These are phyloP conservation scores for Halophytophthora batemanensis DNA, from an alignment of 352 stramenopile species.

Conservation along the genomic window DNA sequence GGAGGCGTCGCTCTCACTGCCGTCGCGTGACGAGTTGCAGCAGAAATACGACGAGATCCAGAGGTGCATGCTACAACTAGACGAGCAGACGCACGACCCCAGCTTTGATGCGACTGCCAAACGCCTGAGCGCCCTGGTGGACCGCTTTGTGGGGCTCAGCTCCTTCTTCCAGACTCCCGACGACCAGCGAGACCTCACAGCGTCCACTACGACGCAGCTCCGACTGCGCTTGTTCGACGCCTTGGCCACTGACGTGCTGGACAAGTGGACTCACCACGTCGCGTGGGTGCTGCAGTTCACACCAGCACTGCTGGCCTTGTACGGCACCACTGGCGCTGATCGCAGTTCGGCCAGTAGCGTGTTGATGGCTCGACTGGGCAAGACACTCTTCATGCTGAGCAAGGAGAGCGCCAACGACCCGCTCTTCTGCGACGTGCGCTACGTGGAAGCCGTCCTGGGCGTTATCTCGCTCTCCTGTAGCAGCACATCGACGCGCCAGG, in stretches of 20 bases:
- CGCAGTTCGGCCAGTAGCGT: constrained; percentile 3
- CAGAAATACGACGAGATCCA: constrained; percentile 22
- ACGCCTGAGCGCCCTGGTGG: constrained; percentile 13
- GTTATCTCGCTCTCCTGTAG: constrained; percentile 30
- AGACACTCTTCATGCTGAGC: constrained; percentile 69
- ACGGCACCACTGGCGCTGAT: neutral
- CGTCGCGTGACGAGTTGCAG: constrained; percentile 39
- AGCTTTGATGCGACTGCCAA: constrained; percentile 7
- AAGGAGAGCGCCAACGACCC: constrained; percentile 68
- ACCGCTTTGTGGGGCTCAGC: constrained; percentile 24
- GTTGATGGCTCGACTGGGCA: constrained; percentile 34
- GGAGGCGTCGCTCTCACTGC: constrained; percentile 48
- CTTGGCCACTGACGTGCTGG: constrained; percentile 17
- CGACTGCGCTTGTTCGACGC: constrained; percentile 25
- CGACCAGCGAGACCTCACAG: neutral
- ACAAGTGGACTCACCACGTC: constrained; percentile 30
- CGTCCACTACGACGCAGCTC: constrained; percentile 11
- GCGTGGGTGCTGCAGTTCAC: constrained; percentile 38
- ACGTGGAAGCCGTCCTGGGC: constrained; percentile 56
- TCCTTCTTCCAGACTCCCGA: constrained; percentile 27
- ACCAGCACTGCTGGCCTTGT: constrained; percentile 42
- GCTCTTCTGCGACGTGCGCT: constrained; percentile 59
- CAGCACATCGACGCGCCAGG: neutral
- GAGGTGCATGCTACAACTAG: constrained; percentile 26
- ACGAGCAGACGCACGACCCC: neutral